Conservation (phyloP, 352 stramenopile species). For the Phytophthora europaea region DNA sequence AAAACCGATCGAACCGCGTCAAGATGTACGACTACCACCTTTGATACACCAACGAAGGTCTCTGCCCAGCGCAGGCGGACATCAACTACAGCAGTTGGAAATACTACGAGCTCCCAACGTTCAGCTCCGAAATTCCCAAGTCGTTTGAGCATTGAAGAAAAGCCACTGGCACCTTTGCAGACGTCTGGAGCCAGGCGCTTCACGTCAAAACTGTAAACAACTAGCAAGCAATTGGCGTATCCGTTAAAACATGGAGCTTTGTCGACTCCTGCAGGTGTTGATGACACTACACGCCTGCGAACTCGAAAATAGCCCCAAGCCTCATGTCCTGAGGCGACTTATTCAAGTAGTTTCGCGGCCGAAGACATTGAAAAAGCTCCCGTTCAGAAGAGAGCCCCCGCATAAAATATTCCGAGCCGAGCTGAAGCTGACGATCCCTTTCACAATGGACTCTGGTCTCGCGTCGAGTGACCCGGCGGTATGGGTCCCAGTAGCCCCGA, state of each 20-base stretch:
- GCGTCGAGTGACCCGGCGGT: constrained; percentile 52
- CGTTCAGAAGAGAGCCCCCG: background rate
- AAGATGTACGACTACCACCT: background rate
- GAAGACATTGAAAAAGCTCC: background rate
- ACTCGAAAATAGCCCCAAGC: constrained; percentile 17
- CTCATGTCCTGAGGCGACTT: constrained; percentile 8
- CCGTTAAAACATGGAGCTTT: background rate
- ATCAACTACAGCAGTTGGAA: background rate
- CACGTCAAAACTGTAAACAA: constrained; percentile 9
- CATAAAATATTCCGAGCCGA: background rate
- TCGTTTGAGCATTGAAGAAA: constrained; percentile 12
- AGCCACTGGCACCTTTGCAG: background rate
- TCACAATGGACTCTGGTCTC: constrained; percentile 63
- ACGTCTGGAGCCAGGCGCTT: constrained; percentile 1
- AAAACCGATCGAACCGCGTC: background rate
- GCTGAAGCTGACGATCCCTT: background rate
- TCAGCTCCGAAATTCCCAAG: background rate
- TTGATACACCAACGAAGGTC: constrained; percentile 30
- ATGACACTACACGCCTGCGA: background rate
- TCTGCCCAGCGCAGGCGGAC: constrained; percentile 24
- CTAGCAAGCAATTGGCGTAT: background rate
- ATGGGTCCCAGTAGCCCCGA: constrained; percentile 20
- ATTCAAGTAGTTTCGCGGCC: background rate
- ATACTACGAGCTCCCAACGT: background rate
- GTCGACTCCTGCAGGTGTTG: background rate